Base-by-base conservation (phyloP, 371 early-diverging fungal genomes). In the Phascolomyces articulosus region DNA sequence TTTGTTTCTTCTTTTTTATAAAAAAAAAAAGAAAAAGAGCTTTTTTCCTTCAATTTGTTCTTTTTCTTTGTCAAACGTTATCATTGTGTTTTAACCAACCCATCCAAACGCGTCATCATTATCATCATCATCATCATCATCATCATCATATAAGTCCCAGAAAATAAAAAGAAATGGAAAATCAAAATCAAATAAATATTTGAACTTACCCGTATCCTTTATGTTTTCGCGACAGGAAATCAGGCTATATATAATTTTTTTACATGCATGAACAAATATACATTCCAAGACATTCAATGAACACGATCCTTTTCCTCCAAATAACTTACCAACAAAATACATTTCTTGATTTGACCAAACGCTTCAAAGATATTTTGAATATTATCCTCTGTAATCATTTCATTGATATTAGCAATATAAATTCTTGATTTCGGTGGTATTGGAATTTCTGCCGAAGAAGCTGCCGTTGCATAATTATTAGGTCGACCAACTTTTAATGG, bases 321-420 rank as follows among this genome's bases (percentile, higher is more conserved):
- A n/a, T 28, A 24, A 21, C 69, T 68, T 76, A 90, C 88, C 77
- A 85, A 69, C 55, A 93, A 72, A 20, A 87, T 77, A 47, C 90
- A 92, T 20, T 75, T 73, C 31, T 72, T 74, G 29, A 95, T 84
- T 11, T 70, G 70, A 9, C 94, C 94, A 79, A 95, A 93, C 1
- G 92, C 83, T 24, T 86, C 85, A 77, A 95, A 93, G 16, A 95
- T 87, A 57, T 82, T 84, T 27, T 70, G 57, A 60, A 94, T 71
- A 66, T 89, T 86, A 1, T 85, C 79, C 67, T 94, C 93, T 13
- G 84, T 74, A 29, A 95, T 84, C 20, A 77, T 69, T 66, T 88
- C 87, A 58, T 90, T 88, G 57, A 95, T 83, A 60, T 92, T 95
- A 59, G 95, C 87, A 44, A 92, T 83, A 68, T 90, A 93, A 48